A percentile compares a stretch with the other conserved stretches of the same genome.
Evolutionary conservation across 2,329 filamentous ascomycete species (phyloP).

Genomic region (Trichoderma sp.): DNA sequence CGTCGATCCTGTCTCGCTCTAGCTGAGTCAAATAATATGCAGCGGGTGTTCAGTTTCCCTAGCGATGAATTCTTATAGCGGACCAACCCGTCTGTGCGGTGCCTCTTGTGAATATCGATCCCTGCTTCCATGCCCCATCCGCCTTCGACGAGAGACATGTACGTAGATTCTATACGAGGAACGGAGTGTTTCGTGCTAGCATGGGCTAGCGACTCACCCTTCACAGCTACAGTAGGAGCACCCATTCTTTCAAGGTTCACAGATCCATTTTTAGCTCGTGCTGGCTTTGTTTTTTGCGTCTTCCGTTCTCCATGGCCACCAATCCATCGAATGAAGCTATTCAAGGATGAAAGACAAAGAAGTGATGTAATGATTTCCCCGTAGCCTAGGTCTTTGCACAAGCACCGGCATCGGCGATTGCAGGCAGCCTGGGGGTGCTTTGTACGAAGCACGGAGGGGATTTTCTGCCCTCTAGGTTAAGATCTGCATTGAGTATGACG

Average conservation of each 20-base stretch:
- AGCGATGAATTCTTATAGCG: conserved; percentile 3
- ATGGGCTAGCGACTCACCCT: not conserved
- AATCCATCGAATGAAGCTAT: not conserved
- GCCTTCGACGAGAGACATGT: conserved; percentile 1
- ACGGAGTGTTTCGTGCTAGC: not conserved
- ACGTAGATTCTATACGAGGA: not conserved
- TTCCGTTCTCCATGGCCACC: not conserved
- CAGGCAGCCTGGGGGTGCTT: not conserved
- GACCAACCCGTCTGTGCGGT: not conserved
- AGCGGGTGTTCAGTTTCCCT: conserved; percentile 19
- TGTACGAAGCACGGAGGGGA: not conserved
- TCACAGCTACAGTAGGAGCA: not conserved
- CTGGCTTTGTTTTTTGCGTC: not conserved
- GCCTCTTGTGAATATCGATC: conserved; percentile 9
- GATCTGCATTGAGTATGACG: conserved; percentile 1
- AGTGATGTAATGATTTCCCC: not conserved
- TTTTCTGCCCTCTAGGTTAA: not conserved
- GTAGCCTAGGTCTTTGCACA: not conserved
- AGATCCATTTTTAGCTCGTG: not conserved
- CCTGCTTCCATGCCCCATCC: not conserved
- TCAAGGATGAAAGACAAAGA: not conserved
- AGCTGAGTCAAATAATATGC: conserved; percentile 15
- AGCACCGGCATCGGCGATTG: not conserved
- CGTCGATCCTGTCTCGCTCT: conserved; percentile 27
- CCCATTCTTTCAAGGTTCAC: not conserved